A percentile compares a stretch with the other conserved stretches of the same genome.
Conservation (phyloP, 2,329 filamentous ascomycete species). For the Penicillium psychrosexuale region DNA sequence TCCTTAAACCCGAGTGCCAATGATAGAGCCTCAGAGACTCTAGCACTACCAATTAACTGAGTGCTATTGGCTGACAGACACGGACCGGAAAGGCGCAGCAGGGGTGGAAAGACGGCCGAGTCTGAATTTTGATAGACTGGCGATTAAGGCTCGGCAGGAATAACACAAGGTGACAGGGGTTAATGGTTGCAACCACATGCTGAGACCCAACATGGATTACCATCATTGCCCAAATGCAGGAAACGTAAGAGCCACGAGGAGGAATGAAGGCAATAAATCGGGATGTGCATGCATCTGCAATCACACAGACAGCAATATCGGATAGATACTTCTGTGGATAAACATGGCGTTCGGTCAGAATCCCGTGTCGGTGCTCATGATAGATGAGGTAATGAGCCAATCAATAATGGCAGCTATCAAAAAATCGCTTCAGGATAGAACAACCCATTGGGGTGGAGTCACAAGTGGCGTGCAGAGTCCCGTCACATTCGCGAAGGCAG, state of each 20-base stretch:
- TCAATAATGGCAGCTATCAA: conserved; percentile 11
- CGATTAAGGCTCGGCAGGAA: conserved; percentile 13
- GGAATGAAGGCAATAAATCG: conserved; percentile 10
- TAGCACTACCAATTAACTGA: conserved; percentile 31
- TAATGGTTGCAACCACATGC: conserved; percentile 24
- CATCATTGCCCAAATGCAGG: conserved; percentile 15
- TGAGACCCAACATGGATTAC: conserved; percentile 18
- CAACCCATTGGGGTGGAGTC: conserved; percentile 17
- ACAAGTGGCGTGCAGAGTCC: conserved; percentile 15
- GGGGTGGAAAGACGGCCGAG: conserved; percentile 18
- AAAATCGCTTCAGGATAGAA: conserved; percentile 9
- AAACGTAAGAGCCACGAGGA: conserved; percentile 10
- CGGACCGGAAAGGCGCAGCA: conserved; percentile 31
- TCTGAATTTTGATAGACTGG: conserved; percentile 21
- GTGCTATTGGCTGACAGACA: conserved; percentile 27
- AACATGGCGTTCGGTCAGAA: conserved; percentile 11
- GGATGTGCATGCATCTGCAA: conserved; percentile 20
- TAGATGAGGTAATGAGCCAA: conserved; percentile 18
- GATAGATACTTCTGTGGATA: conserved; percentile 10
- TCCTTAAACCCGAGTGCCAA: conserved; percentile 28
- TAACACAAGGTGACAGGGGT: conserved; percentile 14
- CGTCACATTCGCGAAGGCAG: conserved; percentile 24
- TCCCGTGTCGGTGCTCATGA: conserved; percentile 18
- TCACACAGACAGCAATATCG: conserved; percentile 21
- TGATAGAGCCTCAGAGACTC: conserved; percentile 32